phyloP scores from a whole-genome alignment of 2,329 filamentous ascomycete species.

The Penicillium palitans region DNA sequence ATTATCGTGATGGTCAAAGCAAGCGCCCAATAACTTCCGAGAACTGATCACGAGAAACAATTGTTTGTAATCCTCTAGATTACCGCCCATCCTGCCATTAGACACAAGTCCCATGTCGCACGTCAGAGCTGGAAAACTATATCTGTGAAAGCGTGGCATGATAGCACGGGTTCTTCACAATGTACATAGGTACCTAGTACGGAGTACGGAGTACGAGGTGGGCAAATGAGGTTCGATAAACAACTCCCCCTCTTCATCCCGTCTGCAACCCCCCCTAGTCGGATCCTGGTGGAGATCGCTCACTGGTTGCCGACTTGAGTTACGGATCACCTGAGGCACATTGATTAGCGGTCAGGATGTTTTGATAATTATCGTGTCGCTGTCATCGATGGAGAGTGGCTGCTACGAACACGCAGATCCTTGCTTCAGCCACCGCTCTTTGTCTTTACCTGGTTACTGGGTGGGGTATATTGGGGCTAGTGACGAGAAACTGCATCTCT shows the following conservation, averaged over 20 bases:
- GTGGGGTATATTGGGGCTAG: not conserved
- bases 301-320: not conserved
- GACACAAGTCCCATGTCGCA: not conserved
- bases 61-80: not conserved
- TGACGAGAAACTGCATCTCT: not conserved
- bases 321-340: not conserved
- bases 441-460: not conserved
- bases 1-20: not conserved
- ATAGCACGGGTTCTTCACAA: not conserved
- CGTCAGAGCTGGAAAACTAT: not conserved
- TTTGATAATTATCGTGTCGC: not conserved
- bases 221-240: not conserved
- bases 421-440: slow-evolving; percentile 15
- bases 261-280: slow-evolving; percentile 16
- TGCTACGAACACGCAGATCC: slow-evolving; percentile 5
- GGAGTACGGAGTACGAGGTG: not conserved
- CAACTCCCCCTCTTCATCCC: slow-evolving; percentile 6
- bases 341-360: slow-evolving; percentile 7
- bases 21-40: not conserved
- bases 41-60: not conserved
- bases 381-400: slow-evolving; percentile 1
- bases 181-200: not conserved
- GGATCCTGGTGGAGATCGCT: slow-evolving; percentile 9
- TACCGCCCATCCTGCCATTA: not conserved
- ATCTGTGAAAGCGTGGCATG: not conserved